These are phyloP conservation scores for Rhododendron mucronatum DNA, from an alignment of 148 eudicot species.

Conservation along the genomic window DNA sequence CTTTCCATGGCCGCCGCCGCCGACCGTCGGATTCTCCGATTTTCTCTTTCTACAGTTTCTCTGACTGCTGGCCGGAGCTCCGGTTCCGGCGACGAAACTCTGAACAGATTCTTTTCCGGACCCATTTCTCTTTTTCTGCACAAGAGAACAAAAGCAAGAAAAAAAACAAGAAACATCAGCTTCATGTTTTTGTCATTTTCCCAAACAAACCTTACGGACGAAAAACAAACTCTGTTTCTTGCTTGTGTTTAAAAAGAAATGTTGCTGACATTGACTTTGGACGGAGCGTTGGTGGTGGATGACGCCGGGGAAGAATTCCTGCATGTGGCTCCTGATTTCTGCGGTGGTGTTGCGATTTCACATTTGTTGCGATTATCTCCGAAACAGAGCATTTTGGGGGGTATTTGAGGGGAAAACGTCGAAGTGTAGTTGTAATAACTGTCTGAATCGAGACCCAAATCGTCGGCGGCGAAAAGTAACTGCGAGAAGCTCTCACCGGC, in stretches of 20 bases:
- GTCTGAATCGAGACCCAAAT: slow-evolving; percentile 19
- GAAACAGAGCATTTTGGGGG: slow-evolving; percentile 51
- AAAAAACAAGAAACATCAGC: slow-evolving; percentile 2
- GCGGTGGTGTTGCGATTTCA: slow-evolving; percentile 2
- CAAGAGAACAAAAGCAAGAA: neutral
- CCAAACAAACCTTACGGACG: slow-evolving; percentile 6
- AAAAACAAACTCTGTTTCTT: slow-evolving; percentile 1
- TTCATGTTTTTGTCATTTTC: slow-evolving; percentile 1
- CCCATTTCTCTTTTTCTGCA: slow-evolving; percentile 31
- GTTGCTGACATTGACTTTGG: slow-evolving; percentile 14
- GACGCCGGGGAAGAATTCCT: slow-evolving; percentile 21
- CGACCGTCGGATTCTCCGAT: slow-evolving; percentile 15
- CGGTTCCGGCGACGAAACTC: slow-evolving; percentile 1
- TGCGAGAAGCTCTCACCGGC: slow-evolving; percentile 30
- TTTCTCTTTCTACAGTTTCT: slow-evolving; percentile 22
- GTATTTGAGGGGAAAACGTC: slow-evolving; percentile 9
- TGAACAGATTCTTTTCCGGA: slow-evolving; percentile 5
- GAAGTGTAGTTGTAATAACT: slow-evolving; percentile 14
- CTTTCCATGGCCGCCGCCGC: slow-evolving; percentile 34
- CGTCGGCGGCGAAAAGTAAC: slow-evolving; percentile 28
- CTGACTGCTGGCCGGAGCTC: slow-evolving; percentile 21
- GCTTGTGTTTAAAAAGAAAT: neutral
- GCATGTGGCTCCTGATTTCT: slow-evolving; percentile 26
- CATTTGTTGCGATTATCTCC: slow-evolving; percentile 17
- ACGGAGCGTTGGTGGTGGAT: slow-evolving; percentile 2